Conservation (phyloP, 2,329 filamentous ascomycete genomes). For the Alternaria hordeiaustralica region DNA sequence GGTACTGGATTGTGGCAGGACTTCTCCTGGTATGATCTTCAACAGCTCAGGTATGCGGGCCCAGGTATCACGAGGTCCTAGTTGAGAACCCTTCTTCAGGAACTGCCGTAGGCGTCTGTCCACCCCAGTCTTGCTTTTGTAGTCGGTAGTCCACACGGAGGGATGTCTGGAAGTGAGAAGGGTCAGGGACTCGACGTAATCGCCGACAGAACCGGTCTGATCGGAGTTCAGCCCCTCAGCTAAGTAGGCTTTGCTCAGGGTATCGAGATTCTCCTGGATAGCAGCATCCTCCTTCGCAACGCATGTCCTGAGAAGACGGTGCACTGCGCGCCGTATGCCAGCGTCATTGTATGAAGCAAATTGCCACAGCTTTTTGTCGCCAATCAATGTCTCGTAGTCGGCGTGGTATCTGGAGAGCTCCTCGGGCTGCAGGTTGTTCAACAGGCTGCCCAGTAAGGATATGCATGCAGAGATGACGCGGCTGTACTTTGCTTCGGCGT, state of each 20-base stretch:
- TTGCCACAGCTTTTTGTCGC: slow-evolving; percentile 66
- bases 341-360: slow-evolving; percentile 64
- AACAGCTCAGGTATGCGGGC: slow-evolving; percentile 68
- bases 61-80: slow-evolving; percentile 78
- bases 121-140: slow-evolving; percentile 63
- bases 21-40: slow-evolving; percentile 58
- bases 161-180: slow-evolving; percentile 70
- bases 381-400: slow-evolving; percentile 71
- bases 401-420: slow-evolving; percentile 67
- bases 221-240: slow-evolving; percentile 74
- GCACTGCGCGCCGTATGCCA: slow-evolving; percentile 64
- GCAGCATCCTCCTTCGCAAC: slow-evolving; percentile 56
- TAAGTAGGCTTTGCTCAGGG: slow-evolving; percentile 73
- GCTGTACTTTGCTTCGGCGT: slow-evolving; percentile 84
- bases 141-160: slow-evolving; percentile 74
- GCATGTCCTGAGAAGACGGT: slow-evolving; percentile 61
- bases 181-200: slow-evolving; percentile 72
- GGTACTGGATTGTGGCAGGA: slow-evolving; percentile 62
- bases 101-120: slow-evolving; percentile 71
- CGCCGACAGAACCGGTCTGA: slow-evolving; percentile 76
- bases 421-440: slow-evolving; percentile 52
- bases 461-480: slow-evolving; percentile 73
- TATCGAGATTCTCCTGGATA: slow-evolving; percentile 52
- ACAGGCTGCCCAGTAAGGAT: slow-evolving; percentile 60
- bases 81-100: slow-evolving; percentile 82